phyloP scores from a whole-genome alignment of 371 early-diverging fungal genomes.

The Rhizopus stolonifer region DNA sequence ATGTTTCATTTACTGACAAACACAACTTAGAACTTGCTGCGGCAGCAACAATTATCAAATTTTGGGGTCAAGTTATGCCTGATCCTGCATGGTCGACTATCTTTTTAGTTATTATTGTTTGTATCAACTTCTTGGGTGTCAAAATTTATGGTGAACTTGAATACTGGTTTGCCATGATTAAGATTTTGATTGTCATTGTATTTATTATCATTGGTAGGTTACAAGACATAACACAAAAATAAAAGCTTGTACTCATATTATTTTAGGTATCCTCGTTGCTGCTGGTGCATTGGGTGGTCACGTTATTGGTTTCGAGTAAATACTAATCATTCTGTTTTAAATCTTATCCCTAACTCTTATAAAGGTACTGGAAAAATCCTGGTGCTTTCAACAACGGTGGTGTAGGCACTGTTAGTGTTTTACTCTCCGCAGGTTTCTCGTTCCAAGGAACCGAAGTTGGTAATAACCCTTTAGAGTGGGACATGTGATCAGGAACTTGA shows the following conservation, averaged over 20 bases:
- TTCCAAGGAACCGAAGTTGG: conserved; percentile 82
- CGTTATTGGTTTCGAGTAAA: conserved; percentile 53
- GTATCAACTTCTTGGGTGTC: conserved; percentile 61
- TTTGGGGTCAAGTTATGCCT: conserved; percentile 65
- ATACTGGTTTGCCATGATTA: conserved; percentile 75
- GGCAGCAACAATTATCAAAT: conserved; percentile 74
- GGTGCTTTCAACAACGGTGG: conserved; percentile 80
- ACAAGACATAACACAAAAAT: neutral
- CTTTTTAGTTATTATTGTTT: conserved; percentile 54
- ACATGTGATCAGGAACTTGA: conserved; percentile 1
- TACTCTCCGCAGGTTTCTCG: conserved; percentile 76
- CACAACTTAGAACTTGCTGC: conserved; percentile 69
- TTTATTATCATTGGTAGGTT: conserved; percentile 66
- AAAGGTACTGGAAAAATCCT: conserved; percentile 66
- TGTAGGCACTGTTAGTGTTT: conserved; percentile 67
- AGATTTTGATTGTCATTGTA: conserved; percentile 66
- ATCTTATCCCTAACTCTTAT: neutral
- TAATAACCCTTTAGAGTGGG: conserved; percentile 10
- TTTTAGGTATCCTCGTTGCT: conserved; percentile 61
- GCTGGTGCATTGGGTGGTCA: conserved; percentile 66
- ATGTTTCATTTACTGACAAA: neutral
- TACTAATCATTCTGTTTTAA: too few species aligned
- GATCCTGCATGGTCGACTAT: conserved; percentile 63
- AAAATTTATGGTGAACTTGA: conserved; percentile 72
- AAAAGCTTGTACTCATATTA: neutral